These are phyloP conservation scores for Agapanthus africanus DNA, from an alignment of 106 monocot species.

Conservation along the genomic window DNA sequence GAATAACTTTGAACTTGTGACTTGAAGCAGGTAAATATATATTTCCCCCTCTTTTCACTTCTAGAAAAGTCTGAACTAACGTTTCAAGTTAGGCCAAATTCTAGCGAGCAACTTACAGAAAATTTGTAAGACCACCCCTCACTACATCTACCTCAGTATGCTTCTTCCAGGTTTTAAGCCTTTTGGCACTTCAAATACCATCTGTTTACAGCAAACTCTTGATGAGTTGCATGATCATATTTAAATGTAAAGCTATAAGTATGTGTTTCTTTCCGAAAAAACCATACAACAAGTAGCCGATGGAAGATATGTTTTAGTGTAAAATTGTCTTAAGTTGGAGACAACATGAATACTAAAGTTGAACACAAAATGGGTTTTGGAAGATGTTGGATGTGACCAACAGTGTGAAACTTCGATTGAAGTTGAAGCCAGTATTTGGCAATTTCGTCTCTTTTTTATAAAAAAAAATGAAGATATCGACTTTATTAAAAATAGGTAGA, in stretches of 20 bases:
- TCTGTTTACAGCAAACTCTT: neutral
- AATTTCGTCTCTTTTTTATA: neutral
- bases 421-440: neutral
- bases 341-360: neutral
- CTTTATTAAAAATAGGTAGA: neutral
- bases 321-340: neutral
- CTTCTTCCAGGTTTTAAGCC: neutral
- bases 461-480: neutral
- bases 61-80: no score
- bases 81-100: no score
- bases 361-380: neutral
- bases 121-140: neutral
- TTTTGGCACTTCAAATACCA: neutral
- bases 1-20: neutral
- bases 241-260: no score
- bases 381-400: no score
- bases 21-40: neutral
- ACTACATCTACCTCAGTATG: neutral
- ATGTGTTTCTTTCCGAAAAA: no score
- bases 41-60: neutral
- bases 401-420: neutral
- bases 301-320: neutral
- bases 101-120: neutral
- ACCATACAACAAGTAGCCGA: no score
- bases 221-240: no score